Evolutionary conservation across 2,329 filamentous ascomycete genomes (phyloP), one percentile per base, ranked within the genome.

Genomic region (Fusarium camptoceras): DNA sequence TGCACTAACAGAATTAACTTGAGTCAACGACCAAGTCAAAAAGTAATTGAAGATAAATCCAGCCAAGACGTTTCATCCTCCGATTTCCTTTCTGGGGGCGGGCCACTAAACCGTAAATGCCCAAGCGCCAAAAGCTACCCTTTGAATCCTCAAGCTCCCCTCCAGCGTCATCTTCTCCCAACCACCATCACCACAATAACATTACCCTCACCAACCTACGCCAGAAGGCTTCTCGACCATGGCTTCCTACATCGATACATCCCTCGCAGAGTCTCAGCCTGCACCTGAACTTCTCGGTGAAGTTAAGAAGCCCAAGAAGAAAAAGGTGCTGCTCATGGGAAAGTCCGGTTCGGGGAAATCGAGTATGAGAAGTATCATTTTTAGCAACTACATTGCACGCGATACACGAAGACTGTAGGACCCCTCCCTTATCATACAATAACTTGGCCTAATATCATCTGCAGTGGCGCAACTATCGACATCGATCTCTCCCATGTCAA

Each of bases 401-500:
- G 96, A 99, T 80, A 97, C 97, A 9, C 88, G 96, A 41, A 86
- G 96, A 62, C 85, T 99, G 86, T 88, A 76, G 78, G 85, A 50
- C 18, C 46, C 16, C 20, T 11, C 11, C 3, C 3, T 27, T 8
- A 12, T 41, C 12, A 11, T 3, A 42, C 6, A 18, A 16, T 18
- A 24, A 25, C 27, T 30, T 56, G 42, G 1, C 18, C 22, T 54
- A 34, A 51, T 10, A 3, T 16, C 14, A 10, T 15, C 4, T 28
- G 8, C 53, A 88, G 87, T 59, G 96, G 96, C 72, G 96, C 96
- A 2, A 99, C 96, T 15, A 98, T 99, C 78, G 96, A 99, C 79
- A 96, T 99, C 65, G 96, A 99, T 81, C 92, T 98, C 76, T 98
- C 94, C 68, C 96, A 98, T 83, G 96, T 98, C 82, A 97, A 97